These are phyloP conservation scores for Globisporangium mamillatum DNA, from an alignment of 352 stramenopile species.

Conservation along the genomic window DNA sequence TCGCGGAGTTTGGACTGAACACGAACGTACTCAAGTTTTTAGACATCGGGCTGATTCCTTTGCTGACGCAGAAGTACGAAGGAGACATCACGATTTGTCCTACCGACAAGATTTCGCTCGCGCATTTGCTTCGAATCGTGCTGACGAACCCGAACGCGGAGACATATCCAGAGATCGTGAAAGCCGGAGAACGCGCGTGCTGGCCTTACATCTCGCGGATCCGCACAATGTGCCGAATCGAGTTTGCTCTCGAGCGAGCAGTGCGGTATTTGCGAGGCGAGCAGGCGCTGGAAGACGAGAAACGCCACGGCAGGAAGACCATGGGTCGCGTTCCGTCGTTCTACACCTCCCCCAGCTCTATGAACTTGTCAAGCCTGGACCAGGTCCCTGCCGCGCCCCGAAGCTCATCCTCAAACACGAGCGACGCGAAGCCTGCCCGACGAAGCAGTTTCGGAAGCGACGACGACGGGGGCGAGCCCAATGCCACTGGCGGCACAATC, in stretches of 20 bases:
- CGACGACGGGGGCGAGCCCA: slow-evolving; percentile 10
- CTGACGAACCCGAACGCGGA: slow-evolving; percentile 77
- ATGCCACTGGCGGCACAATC: slow-evolving; percentile 23
- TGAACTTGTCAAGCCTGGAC: slow-evolving; percentile 80
- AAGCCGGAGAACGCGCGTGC: slow-evolving; percentile 89
- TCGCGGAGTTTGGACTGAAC: slow-evolving; percentile 82
- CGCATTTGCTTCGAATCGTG: slow-evolving; percentile 72
- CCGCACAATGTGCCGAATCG: slow-evolving; percentile 94
- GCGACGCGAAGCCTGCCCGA: slow-evolving; percentile 3
- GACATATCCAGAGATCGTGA: slow-evolving; percentile 65
- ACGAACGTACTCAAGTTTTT: slow-evolving; percentile 82
- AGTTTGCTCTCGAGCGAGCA: slow-evolving; percentile 94
- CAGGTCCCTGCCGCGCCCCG: slow-evolving; percentile 20
- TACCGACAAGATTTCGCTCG: slow-evolving; percentile 85
- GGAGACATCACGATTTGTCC: slow-evolving; percentile 98
- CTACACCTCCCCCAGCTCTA: slow-evolving; percentile 83
- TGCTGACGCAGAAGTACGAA: slow-evolving; percentile 95
- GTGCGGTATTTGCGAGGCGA: slow-evolving; percentile 79
- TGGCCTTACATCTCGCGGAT: slow-evolving; percentile 95
- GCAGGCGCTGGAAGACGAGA: slow-evolving; percentile 78
- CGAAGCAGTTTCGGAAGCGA: slow-evolving; percentile 17
- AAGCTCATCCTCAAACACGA: slow-evolving; percentile 17
- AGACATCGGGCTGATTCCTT: slow-evolving; percentile 73
- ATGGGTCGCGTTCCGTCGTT: slow-evolving; percentile 84
- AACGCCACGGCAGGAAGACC: slow-evolving; percentile 61